These are phyloP conservation scores for Trichomonas gallinae DNA, from an alignment of 208 protist species.

Conservation along the genomic window DNA sequence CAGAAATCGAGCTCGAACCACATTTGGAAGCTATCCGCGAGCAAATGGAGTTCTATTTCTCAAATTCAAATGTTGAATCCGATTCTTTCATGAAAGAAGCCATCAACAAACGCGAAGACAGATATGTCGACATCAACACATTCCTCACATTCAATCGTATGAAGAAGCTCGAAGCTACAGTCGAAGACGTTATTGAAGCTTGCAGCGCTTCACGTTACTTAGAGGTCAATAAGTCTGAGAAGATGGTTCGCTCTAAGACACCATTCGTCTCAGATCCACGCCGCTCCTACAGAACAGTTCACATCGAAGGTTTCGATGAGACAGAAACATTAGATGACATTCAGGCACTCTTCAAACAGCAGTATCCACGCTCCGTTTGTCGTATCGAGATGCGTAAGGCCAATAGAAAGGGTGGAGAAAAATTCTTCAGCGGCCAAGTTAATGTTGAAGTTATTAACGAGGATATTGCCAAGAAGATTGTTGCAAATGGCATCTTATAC, in stretches of 20 bases:
- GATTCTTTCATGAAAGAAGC: neutral
- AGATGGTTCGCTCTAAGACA: neutral
- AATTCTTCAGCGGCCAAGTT: neutral
- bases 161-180: neutral
- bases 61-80: neutral
- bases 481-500: neutral
- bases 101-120: neutral
- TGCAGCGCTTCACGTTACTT: neutral
- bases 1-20: neutral
- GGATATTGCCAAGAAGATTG: neutral
- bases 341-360: neutral
- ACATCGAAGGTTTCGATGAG: neutral
- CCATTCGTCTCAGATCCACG: neutral
- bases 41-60: constrained; percentile 20
- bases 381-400: neutral
- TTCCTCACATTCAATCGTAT: neutral
- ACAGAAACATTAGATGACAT: neutral
- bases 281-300: neutral
- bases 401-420: neutral
- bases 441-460: neutral
- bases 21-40: neutral
- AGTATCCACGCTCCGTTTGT: neutral
- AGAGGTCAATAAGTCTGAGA: neutral
- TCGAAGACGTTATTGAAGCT: neutral
- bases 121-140: neutral